A percentile compares a stretch with the other conserved stretches of the same genome.
These are phyloP conservation scores for Nigrospora osmanthi DNA, from an alignment of 2,329 filamentous ascomycete genomes.

Conservation along the genomic window DNA sequence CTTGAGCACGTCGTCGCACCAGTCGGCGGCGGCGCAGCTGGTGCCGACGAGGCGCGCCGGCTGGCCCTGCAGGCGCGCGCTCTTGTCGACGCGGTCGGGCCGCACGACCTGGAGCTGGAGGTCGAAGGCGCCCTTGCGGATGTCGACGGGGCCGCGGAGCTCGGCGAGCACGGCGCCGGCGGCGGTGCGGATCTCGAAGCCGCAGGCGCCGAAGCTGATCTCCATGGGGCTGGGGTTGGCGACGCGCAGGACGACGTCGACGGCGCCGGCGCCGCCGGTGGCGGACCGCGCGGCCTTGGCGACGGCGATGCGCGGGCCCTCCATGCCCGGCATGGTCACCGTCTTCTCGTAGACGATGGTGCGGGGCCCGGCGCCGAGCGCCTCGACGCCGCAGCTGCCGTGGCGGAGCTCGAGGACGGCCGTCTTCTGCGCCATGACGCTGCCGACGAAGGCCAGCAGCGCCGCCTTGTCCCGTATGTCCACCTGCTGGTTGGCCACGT, in stretches of 20 bases:
- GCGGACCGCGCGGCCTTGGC: constrained; percentile 1
- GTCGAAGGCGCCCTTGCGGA: constrained; percentile 10
- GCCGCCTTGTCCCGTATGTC: constrained; percentile 12
- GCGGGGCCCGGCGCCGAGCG: constrained; percentile 11
- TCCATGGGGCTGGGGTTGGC: constrained; percentile 16
- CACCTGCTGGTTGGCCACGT: constrained; percentile 12
- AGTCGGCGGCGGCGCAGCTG: constrained; percentile 12
- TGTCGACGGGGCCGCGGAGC: constrained; percentile 16
- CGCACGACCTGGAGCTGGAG: constrained; percentile 4
- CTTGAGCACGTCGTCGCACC: constrained; percentile 16
- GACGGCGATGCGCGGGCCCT: constrained; percentile 9
- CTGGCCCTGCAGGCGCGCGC: constrained; percentile 3
- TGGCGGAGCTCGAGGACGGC: constrained; percentile 11
- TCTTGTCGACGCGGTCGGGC: background rate
- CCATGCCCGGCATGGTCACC: constrained; percentile 12
- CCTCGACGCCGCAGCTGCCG: constrained; percentile 10
- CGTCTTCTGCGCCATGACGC: constrained; percentile 6
- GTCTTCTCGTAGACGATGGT: constrained; percentile 14
- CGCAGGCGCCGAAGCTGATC: constrained; percentile 16
- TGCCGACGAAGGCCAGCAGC: constrained; percentile 12
- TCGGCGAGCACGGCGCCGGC: constrained; percentile 9
- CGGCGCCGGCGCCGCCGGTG: background rate
- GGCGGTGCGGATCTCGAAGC: constrained; percentile 14
- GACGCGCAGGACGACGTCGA: constrained; percentile 8
- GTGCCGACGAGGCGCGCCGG: constrained; percentile 11